Evolutionary conservation across 2,329 filamentous ascomycete genomes (phyloP), one percentile per base, ranked within the genome.

Genomic region (Colletotrichum nymphaeae): DNA sequence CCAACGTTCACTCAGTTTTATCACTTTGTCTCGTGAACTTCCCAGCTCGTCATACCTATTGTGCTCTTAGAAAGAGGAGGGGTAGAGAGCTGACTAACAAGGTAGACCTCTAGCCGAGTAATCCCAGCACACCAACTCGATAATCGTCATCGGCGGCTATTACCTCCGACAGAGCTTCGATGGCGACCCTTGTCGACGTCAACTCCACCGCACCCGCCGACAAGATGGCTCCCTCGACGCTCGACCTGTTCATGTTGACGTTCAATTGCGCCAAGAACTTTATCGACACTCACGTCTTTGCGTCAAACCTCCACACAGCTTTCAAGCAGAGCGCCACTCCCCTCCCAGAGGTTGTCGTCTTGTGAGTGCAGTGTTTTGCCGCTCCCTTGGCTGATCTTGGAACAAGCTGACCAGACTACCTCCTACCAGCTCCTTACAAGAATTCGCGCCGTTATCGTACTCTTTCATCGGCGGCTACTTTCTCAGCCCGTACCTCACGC

Each of bases 401-500:
- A 4, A 35, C 26, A 19, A 37, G 37, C 71, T 72, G n/a, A 74
- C 57, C 14, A 22, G 5, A 7, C 4, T 6, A 32, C 30, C 11
- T 22, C 74, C 73, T 81, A 19, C 80, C 16, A 93, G 81, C 86
- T 95, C 95, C 87, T 88, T 99, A 22, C 95, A 99, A 83, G 97
- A 99, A 83, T 88, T 98, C 74, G 93, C 95, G 11, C 97, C 97
- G 0, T 88, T 98, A 63, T 89, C 93, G 65, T 91, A 95, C 79
- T 91, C 94, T 28, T 97, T 98, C 81, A 92, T 98, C 58, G 96
- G 96, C 35, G 93, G 94, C 49, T 93, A 93, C 24, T 93, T 94
- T 76, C 84, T 98, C 46, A 87, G 87, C 30, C 91, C 93, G 0
- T 98, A 97, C 82, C 91, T 97, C 77, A 85, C 91, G 69, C 88